Evolutionary conservation across 768 basidiomycete genomes (phyloP), one percentile per base, ranked within the genome.

Genomic region (Lactarius trivialis): DNA sequence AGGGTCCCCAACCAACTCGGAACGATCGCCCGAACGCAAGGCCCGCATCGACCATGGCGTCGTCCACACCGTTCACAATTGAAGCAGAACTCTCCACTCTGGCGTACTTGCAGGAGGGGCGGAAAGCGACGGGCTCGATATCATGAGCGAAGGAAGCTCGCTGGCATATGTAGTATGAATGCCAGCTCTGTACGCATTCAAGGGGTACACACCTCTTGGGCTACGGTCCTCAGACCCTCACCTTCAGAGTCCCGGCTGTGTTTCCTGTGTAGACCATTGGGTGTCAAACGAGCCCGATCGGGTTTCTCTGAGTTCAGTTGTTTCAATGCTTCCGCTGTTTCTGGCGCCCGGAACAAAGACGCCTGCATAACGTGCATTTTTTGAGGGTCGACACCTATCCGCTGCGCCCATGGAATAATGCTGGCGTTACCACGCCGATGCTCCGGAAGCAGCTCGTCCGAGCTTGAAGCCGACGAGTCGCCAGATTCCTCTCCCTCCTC

Each of bases 341-440:
- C 88, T 15, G 86, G 86, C 71, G 84, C 78, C 50, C 86, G 81
- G 70, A 96, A 96, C 56, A 96, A 75, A 36, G 89, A 88, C 0
- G 89, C 85, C 69, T 96, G 93, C 93, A 96, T 96, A 58, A 95
- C 90, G 69, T 93, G 89, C 80, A 94, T 85, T 74, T 86, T 88
- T 72, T 91, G 90, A 15, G 86, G 81, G 71, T 95, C 91, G n/a
- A 94, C 77, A 6, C 89, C 88, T 30, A 86, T 72, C 55, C 83
- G 83, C 52, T 85, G 80, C 15, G 86, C 84, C 88, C 89, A 90
- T 41, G 88, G 83, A 58, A 84, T 82, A 49, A 84, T 76, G 7
- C 79, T 78, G 7, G 81, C 74, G 62, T 84, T 81, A 2, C 72
- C 73, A 7, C 71, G 73, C 56, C 62, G 26, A 66, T 56, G 71